A percentile compares a stretch with the other conserved stretches of the same genome.
Evolutionary conservation across 139 green algal genomes (phyloP).

Genomic region (Chlamydomonas asymmetrica): DNA sequence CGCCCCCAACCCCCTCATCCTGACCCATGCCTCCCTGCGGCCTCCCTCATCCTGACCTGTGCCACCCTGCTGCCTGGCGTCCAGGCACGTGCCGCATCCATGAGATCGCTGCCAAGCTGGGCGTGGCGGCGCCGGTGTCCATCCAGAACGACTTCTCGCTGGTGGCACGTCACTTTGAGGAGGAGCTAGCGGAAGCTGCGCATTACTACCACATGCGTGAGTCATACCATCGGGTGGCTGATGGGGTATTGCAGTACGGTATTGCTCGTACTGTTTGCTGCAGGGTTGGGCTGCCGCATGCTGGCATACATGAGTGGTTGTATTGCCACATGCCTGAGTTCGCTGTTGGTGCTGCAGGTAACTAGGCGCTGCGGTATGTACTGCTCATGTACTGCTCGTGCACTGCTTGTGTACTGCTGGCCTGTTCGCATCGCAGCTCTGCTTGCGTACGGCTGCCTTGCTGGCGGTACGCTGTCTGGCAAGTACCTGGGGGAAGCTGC

Average conservation of each 20-base stretch:
- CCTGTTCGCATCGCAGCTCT: no score
- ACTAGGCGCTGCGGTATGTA: not conserved
- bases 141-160: conserved; percentile 79
- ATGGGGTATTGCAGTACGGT: no score
- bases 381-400: not conserved
- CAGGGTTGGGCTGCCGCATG: no score
- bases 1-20: no score
- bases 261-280: no score
- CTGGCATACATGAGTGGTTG: not conserved
- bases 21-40: no score
- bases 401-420: no score
- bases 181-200: conserved; percentile 29
- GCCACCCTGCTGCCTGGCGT: not conserved
- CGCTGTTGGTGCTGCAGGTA: not conserved
- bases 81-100: conserved; percentile 66
- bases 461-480: conserved; percentile 68
- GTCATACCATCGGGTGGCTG: no score
- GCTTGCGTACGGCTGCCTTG: conserved; percentile 47
- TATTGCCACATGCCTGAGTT: not conserved
- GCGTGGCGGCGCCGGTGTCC: conserved; percentile 61
- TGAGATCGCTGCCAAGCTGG: conserved; percentile 60
- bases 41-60: not conserved
- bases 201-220: not conserved
- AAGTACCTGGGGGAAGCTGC: conserved; percentile 67
- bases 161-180: conserved; percentile 46